Evolutionary conservation across 352 stramenopile species (phyloP), one percentile per base, ranked within the genome.

Genomic region (Thalassiosira hispida): DNA sequence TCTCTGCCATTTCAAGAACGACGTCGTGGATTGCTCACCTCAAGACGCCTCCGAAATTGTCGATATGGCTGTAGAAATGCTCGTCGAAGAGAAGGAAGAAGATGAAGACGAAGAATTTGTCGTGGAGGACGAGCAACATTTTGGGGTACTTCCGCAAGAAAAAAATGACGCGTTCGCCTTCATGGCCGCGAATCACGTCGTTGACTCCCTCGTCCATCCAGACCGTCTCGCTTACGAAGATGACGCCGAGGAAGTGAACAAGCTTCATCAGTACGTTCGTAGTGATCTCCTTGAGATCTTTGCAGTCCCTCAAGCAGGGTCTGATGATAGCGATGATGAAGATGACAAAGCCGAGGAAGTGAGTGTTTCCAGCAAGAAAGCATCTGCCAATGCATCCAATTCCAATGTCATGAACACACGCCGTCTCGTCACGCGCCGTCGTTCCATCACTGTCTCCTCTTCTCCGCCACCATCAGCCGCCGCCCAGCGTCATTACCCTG

Each of bases 251-350:
- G 87, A 91, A 47, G 74, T 92, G 0, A 92, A 92, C 40, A 80
- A 80, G 35, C 70, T 92, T 38, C 87, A 92, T 69, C 87, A 86
- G 38, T 92, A 86, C 64, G 76, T 92, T 27, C 66, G 87, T 35
- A 82, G 57, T 11, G 85, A 91, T 51, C 73, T 92, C 6, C 75
- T 92, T 12, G 87, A 92, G 57, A 83, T 92, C 9, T 90, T 92
- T 79, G 79, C 86, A 8, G 67, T 91, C n/a, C 66, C 83, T 49
- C 46, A 65, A 62, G 16, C 12, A 44, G 47, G 38, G 0, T 25
- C 57, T 14, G 29, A 20, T 47, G 68, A 70, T 51, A 44, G 27
- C 35, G 57, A 63, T 29, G 52, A 46, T 53, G 40, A 47, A n/a
- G 40, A 47, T 1, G 40, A 47, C 11, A 1, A 47, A 38, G 31